Percentiles rank a stretch among this genome's conserved stretches.
These are phyloP conservation scores for Pisolithus thermaeus DNA, from an alignment of 1,284 basidiomycete genomes.

Conservation along the genomic window DNA sequence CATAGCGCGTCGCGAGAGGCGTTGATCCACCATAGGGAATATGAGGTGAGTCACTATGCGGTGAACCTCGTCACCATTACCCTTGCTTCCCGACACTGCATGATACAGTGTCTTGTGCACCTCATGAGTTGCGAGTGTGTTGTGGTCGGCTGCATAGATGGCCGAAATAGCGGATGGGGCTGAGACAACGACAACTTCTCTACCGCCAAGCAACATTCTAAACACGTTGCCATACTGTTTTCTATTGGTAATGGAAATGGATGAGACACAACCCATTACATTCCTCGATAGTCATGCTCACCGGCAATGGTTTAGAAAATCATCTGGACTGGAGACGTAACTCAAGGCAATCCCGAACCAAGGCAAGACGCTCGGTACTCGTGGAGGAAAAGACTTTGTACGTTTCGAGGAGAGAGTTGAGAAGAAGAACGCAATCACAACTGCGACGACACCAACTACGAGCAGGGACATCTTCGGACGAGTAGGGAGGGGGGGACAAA, in stretches of 20 bases:
- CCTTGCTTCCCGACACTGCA: neutral
- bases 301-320: neutral
- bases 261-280: neutral
- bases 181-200: neutral
- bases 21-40: slow-evolving; percentile 18
- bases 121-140: slow-evolving; percentile 3
- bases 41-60: slow-evolving; percentile 5
- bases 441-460: too few relatives aligned
- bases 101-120: neutral
- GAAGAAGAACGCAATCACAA: too few relatives aligned
- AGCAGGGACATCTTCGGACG: too few relatives aligned
- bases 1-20: slow-evolving; percentile 14
- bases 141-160: neutral
- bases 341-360: neutral
- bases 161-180: neutral
- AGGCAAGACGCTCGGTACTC: neutral
- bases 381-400: slow-evolving; percentile 1
- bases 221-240: neutral
- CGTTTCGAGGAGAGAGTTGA: too few relatives aligned
- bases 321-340: neutral
- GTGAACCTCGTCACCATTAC: neutral
- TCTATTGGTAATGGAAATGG: neutral
- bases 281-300: neutral
- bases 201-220: neutral
- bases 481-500: too few relatives aligned